Conservation (phyloP, 1,284 basidiomycete species). For the Cryptococcus amylolentus region DNA sequence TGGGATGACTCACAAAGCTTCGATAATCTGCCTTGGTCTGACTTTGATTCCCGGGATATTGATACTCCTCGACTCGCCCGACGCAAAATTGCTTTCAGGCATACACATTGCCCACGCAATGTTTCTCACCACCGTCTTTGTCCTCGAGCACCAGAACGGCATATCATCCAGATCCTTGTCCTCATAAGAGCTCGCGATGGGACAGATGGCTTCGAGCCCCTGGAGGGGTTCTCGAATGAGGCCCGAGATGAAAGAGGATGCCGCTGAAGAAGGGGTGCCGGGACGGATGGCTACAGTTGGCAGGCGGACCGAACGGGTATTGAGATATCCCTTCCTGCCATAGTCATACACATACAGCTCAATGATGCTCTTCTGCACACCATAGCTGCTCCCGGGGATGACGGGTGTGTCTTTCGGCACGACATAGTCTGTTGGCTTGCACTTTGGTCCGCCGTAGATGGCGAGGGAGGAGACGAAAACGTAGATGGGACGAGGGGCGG, state of each 20-base stretch:
- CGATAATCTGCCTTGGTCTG: conserved; percentile 47
- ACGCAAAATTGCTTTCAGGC: conserved; percentile 38
- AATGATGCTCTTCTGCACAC: conserved; percentile 59
- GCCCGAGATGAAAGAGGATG: conserved; percentile 62
- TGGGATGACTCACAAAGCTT: conserved; percentile 38
- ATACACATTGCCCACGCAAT: conserved; percentile 48
- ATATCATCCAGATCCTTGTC: conserved; percentile 52
- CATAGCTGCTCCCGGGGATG: conserved; percentile 60
- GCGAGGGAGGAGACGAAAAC: conserved; percentile 63
- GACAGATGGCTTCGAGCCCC: conserved; percentile 55
- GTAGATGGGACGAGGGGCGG: conserved; percentile 53
- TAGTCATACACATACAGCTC: conserved; percentile 65
- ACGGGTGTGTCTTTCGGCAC: conserved; percentile 55
- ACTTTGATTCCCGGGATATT: conserved; percentile 50
- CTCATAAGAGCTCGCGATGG: conserved; percentile 49
- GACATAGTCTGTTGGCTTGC: conserved; percentile 45
- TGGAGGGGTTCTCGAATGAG: conserved; percentile 64
- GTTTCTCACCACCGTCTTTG: conserved; percentile 53
- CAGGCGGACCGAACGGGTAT: conserved; percentile 61
- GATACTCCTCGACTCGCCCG: conserved; percentile 37
- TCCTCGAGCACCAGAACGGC: conserved; percentile 57
- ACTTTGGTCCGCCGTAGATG: conserved; percentile 62
- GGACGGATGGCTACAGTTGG: conserved; percentile 63
- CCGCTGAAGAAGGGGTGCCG: conserved; percentile 58
- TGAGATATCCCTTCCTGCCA: conserved; percentile 60